Percentiles rank a stretch among this genome's conserved stretches.
phyloP scores from a whole-genome alignment of 768 basidiomycete species.

The Boletus insuetus region DNA sequence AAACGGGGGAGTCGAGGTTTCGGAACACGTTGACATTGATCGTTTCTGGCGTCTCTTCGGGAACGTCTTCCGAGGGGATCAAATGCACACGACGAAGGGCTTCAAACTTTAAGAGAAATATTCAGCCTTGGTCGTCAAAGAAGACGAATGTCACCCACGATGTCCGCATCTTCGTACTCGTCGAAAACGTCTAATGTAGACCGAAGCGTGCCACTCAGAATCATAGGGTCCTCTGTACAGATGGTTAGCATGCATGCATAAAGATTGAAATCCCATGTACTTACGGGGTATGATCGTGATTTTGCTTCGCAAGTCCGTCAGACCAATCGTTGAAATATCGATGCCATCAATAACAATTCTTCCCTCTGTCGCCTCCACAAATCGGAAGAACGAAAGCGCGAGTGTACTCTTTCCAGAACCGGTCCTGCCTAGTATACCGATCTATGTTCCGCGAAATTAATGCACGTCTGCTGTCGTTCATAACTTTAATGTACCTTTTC shows the following conservation, averaged over 20 bases:
- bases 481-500: conserved; percentile 56
- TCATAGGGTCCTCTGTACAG: conserved; percentile 78
- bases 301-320: conserved; percentile 76
- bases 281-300: conserved; percentile 75
- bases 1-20: conserved; percentile 68
- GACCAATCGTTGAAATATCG: conserved; percentile 75
- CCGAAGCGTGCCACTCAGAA: conserved; percentile 78
- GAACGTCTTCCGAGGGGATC: conserved; percentile 56
- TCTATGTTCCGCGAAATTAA: conserved; percentile 32
- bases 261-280: conserved; percentile 20
- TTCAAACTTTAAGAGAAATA: conserved; percentile 53
- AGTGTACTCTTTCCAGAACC: conserved; percentile 78
- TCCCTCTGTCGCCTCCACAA: conserved; percentile 83
- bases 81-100: conserved; percentile 82
- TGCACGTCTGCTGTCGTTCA: background rate
- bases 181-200: conserved; percentile 83
- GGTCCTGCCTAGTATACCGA: conserved; percentile 71
- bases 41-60: conserved; percentile 35
- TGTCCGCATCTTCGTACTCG: conserved; percentile 81
- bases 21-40: conserved; percentile 77
- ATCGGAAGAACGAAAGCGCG: conserved; percentile 83
- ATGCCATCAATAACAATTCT: conserved; percentile 73
- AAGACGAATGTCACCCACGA: conserved; percentile 44
- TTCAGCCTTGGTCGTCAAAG: background rate
- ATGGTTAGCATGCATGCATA: background rate